Evolutionary conservation across 225 moss, liverwort and hornwort genomes (phyloP), one percentile per base, ranked within the genome.

Genomic region (Pseudisothecium myosuroides): DNA sequence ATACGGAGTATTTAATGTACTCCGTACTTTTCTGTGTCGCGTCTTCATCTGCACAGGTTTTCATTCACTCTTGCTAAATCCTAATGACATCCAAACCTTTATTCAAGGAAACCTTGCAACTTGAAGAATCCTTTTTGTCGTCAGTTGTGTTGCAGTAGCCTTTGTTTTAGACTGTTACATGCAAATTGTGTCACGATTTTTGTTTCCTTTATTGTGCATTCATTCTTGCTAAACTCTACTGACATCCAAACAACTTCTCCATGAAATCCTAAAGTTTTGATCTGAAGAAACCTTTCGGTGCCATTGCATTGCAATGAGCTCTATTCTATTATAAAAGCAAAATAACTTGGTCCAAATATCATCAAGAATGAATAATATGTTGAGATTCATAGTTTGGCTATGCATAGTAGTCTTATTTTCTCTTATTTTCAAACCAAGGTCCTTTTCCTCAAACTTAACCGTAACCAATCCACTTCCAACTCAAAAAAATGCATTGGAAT

Each of bases 241-340:
- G 26, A 26, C 37, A 77, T 76, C 3, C 37, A 55, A 78, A 78
- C 10, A 37, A 26, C 4, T 56, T 56, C 4, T 56, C n/a, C 1
- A 56, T 17, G 3, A 26, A n/a, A 17, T 26, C n/a, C 4, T 26
- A 4, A 0, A 15, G 1, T 36, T 55, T 26, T 26, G 22, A 34
- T 34, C 0, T 20, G 3, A 50, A 75, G 12, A 32, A 32, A 5
- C 13, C 1, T 52, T 76, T 21, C 17, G 1, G 6, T 10, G 6
- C 7, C 8, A 8, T 14, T 76, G 34, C 21, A 50, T 77, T 54
- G 36, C 9, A 77, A 23, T 34, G 21, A 6, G 6, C 8, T 55
- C 9, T 0, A 0, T 37, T 78, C 7, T 15, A 55, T 4, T 23
- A 10, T 23, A 13, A 16, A 16, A 24, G 17, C 11, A 78, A 55